Conservation (phyloP, 805 yeast genomes). For the Ogataea wickerhamii region DNA sequence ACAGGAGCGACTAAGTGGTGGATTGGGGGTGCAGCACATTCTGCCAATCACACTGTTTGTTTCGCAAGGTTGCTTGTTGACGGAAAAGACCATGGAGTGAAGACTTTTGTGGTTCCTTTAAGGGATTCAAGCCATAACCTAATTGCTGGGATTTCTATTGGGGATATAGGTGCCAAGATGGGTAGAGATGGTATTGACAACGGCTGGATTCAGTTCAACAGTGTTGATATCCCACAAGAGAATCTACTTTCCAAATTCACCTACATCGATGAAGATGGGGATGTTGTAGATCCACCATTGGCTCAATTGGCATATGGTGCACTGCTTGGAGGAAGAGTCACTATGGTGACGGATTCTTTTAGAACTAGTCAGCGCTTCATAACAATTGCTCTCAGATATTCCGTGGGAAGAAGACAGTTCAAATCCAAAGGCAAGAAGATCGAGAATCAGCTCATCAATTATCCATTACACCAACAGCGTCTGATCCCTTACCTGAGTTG, state of each 20-base stretch:
- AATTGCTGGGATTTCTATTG: constrained; percentile 76
- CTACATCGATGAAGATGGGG: constrained; percentile 62
- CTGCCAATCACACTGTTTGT: constrained; percentile 82
- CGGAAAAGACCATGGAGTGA: constrained; percentile 87
- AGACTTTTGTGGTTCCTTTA: constrained; percentile 86
- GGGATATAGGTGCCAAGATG: constrained; percentile 94
- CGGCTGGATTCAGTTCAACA: constrained; percentile 92
- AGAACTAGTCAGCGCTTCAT: constrained; percentile 74
- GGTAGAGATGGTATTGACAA: constrained; percentile 95
- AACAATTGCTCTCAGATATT: constrained; percentile 85
- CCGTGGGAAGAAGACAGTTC: constrained; percentile 88
- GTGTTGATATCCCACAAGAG: constrained; percentile 79
- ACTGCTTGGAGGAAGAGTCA: constrained; percentile 80
- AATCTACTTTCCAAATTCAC: constrained; percentile 81
- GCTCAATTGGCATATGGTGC: constrained; percentile 90
- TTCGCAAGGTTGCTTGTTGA: constrained; percentile 80
- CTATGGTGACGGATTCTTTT: constrained; percentile 84
- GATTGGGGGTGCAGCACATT: constrained; percentile 98
- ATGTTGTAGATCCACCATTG: constrained; percentile 73
- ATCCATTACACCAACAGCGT: constrained; percentile 86
- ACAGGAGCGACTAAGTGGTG: constrained; percentile 96
- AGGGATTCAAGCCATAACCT: constrained; percentile 72
- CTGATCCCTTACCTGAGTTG: constrained; percentile 81
- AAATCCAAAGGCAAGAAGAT: constrained; percentile 38
- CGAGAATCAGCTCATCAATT: constrained; percentile 77